These are phyloP conservation scores for Rhizophora apiculata DNA, from an alignment of 345 rosid genomes.

Conservation along the genomic window DNA sequence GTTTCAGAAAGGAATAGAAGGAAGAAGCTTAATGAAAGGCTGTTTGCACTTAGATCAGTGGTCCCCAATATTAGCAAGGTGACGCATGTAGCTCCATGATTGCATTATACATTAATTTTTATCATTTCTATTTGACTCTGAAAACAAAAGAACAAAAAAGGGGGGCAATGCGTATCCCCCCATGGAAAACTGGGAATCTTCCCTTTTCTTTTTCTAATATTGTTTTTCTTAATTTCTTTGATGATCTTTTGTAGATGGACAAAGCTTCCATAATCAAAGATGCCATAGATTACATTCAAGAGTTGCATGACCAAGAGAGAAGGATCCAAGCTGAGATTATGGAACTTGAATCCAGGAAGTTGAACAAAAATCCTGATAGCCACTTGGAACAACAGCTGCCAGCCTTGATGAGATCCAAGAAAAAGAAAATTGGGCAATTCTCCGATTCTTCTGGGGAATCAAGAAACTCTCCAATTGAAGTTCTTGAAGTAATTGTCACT, in stretches of 20 bases:
- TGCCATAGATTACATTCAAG: conserved; percentile 84
- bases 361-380: conserved; percentile 35
- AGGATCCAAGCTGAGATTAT: conserved; percentile 63
- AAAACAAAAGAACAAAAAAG: background rate
- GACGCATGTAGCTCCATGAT: background rate
- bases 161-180: too few relatives aligned
- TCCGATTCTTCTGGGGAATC: conserved; percentile 38
- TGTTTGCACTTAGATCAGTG: conserved; percentile 84
- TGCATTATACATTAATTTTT: background rate
- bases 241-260: conserved; percentile 61
- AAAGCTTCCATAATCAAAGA: conserved; percentile 98
- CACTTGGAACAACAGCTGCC: conserved; percentile 62
- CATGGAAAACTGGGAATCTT: background rate
- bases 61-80: conserved; percentile 97
- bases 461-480: conserved; percentile 52
- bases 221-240: background rate
- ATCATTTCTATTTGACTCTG: background rate
- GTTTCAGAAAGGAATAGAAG: conserved; percentile 87
- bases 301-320: conserved; percentile 71
- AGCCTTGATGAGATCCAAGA: conserved; percentile 60
- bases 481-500: conserved; percentile 40
- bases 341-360: conserved; percentile 62
- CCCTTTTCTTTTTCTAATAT: background rate
- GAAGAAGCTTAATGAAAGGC: conserved; percentile 83
- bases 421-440: conserved; percentile 45